These are phyloP conservation scores for Metarhizium humberi DNA, from an alignment of 2,329 filamentous ascomycete genomes.

Conservation along the genomic window DNA sequence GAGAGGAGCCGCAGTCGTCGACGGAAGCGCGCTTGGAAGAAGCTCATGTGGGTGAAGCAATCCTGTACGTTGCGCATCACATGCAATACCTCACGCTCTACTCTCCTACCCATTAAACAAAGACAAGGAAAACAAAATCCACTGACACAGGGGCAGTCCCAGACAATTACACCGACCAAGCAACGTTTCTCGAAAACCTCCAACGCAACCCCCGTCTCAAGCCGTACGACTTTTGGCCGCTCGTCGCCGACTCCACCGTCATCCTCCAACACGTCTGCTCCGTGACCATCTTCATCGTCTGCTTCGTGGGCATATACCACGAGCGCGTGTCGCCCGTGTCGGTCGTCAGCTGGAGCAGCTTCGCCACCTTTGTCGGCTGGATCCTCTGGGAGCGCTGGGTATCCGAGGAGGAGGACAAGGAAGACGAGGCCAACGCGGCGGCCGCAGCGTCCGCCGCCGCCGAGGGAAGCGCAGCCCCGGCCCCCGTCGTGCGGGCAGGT, in stretches of 20 bases:
- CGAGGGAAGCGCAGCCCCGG: background rate
- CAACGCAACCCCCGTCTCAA: slow-evolving; percentile 89
- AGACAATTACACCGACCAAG: slow-evolving; percentile 98
- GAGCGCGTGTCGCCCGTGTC: slow-evolving; percentile 83
- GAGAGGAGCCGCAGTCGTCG: slow-evolving; percentile 57
- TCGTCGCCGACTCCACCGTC: slow-evolving; percentile 89
- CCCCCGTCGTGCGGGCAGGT: slow-evolving; percentile 15
- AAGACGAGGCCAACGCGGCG: slow-evolving; percentile 27
- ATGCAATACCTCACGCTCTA: too few species aligned
- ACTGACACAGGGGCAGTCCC: slow-evolving; percentile 48
- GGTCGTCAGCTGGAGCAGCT: slow-evolving; percentile 75
- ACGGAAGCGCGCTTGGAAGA: slow-evolving; percentile 77
- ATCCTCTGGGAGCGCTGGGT: slow-evolving; percentile 88
- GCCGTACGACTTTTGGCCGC: slow-evolving; percentile 96
- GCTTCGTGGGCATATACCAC: slow-evolving; percentile 83
- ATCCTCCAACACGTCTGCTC: slow-evolving; percentile 96
- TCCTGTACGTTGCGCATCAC: slow-evolving; percentile 51
- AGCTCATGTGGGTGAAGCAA: slow-evolving; percentile 96
- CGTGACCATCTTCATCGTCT: slow-evolving; percentile 88
- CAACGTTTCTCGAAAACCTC: slow-evolving; percentile 91
- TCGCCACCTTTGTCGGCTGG: slow-evolving; percentile 81
- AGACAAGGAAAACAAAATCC: too few species aligned
- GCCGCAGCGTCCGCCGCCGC: slow-evolving; percentile 23
- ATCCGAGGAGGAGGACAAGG: slow-evolving; percentile 52
- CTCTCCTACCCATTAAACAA: too few species aligned